Percentiles rank a stretch among this genome's conserved stretches.
These are phyloP conservation scores for Neckera pumila DNA, from an alignment of 225 moss, liverwort and hornwort genomes.

Conservation along the genomic window DNA sequence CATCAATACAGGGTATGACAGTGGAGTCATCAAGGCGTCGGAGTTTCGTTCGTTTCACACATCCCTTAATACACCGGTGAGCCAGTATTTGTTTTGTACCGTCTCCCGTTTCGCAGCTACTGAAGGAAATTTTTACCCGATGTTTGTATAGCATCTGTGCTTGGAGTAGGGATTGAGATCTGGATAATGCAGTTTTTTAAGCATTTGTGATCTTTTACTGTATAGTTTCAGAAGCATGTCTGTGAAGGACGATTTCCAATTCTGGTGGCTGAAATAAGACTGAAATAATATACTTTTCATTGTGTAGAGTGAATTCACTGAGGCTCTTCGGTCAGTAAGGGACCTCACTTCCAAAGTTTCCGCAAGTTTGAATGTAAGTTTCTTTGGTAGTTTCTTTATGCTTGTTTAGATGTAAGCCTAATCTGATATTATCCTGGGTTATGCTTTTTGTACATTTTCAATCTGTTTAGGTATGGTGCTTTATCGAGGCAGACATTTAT, in stretches of 20 bases:
- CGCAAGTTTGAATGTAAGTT: slow-evolving; percentile 56
- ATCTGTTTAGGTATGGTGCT: background rate
- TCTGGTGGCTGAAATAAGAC: background rate
- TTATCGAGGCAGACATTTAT: background rate
- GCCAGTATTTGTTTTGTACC: background rate
- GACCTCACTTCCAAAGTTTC: slow-evolving; percentile 60
- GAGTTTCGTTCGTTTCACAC: slow-evolving; percentile 81
- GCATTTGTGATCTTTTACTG: background rate
- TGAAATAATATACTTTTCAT: background rate
- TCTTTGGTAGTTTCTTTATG: background rate
- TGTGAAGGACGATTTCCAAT: background rate
- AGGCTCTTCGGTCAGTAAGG: slow-evolving; percentile 65
- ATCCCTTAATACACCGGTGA: slow-evolving; percentile 63
- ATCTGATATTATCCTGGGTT: background rate
- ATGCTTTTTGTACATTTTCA: background rate
- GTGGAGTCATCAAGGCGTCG: slow-evolving; percentile 70
- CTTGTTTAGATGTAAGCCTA: background rate
- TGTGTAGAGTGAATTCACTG: slow-evolving; percentile 51
- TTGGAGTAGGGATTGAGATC: background rate
- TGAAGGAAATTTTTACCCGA: background rate
- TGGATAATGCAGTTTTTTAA: background rate
- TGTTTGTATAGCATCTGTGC: background rate
- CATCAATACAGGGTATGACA: slow-evolving; percentile 48
- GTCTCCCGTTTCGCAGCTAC: background rate
- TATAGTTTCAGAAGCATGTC: background rate